Conservation (phyloP, 352 stramenopile genomes). For the Globisporangium lucens region DNA sequence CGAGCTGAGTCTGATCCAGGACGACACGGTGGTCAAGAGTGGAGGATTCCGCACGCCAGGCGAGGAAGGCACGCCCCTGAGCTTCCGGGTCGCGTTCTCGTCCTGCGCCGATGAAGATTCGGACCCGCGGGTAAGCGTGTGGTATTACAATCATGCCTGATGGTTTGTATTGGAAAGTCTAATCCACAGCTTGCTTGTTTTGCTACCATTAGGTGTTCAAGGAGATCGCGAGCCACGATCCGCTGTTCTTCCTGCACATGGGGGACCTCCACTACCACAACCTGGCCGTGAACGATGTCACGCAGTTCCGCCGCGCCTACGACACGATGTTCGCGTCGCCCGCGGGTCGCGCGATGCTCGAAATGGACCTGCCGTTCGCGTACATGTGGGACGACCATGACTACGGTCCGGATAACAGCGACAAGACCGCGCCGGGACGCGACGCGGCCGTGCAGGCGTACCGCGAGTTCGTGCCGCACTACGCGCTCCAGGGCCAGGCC, state of each 20-base stretch:
- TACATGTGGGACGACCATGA: constrained; percentile 93
- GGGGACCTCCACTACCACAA: constrained; percentile 89
- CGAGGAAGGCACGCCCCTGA: constrained; percentile 39
- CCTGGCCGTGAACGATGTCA: constrained; percentile 59
- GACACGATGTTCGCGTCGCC: constrained; percentile 72
- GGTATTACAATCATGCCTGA: background rate
- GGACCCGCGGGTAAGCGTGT: constrained; percentile 44
- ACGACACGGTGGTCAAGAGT: constrained; percentile 28
- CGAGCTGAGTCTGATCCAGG: constrained; percentile 39
- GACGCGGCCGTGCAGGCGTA: constrained; percentile 77
- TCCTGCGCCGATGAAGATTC: constrained; percentile 83
- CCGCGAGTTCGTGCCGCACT: constrained; percentile 80
- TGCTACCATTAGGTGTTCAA: constrained; percentile 37
- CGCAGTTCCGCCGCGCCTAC: constrained; percentile 59
- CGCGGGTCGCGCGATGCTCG: constrained; percentile 66
- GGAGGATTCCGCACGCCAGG: constrained; percentile 54
- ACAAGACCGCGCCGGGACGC: constrained; percentile 67
- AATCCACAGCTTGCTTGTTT: background rate
- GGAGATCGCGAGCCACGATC: constrained; percentile 54
- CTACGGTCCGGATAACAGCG: constrained; percentile 87
- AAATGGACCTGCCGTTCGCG: constrained; percentile 78
- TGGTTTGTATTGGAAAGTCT: constrained; percentile 5
- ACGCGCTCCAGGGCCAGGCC: constrained; percentile 29
- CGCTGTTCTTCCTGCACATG: constrained; percentile 88
- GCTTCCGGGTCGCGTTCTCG: constrained; percentile 74